Percentiles rank a stretch among this genome's conserved stretches.
Conservation (phyloP, 2,329 filamentous ascomycete genomes). For the Mycosphaerella sp. region DNA sequence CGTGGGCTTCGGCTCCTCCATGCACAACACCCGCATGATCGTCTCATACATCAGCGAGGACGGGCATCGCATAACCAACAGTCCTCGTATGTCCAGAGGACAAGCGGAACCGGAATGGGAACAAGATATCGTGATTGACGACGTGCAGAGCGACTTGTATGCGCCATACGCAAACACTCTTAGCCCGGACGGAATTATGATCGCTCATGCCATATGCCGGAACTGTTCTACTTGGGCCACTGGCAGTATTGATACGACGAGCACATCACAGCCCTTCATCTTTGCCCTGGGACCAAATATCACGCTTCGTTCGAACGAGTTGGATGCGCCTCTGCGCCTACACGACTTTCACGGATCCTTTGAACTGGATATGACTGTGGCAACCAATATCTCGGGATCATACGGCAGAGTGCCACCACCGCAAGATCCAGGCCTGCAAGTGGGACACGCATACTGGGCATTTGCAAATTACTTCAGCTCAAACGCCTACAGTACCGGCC, state of each 20-base stretch:
- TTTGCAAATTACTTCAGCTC: constrained; percentile 24
- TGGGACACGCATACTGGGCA: constrained; percentile 22
- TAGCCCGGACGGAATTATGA: constrained; percentile 24
- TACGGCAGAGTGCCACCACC: constrained; percentile 35
- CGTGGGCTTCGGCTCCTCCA: constrained; percentile 39
- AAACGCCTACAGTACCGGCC: constrained; percentile 25
- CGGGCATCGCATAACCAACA: constrained; percentile 34
- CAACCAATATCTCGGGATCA: constrained; percentile 29
- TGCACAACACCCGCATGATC: constrained; percentile 42
- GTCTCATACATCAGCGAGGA: constrained; percentile 38
- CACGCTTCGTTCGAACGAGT: constrained; percentile 28
- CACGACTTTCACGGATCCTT: constrained; percentile 38
- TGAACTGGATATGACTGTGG: constrained; percentile 37
- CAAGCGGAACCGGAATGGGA: constrained; percentile 35
- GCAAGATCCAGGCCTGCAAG: constrained; percentile 20
- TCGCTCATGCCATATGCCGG: constrained; percentile 35
- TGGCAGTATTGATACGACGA: constrained; percentile 34
- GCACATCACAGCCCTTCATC: constrained; percentile 35
- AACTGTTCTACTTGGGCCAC: constrained; percentile 36
- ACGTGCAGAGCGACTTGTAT: constrained; percentile 31
- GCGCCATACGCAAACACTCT: constrained; percentile 28
- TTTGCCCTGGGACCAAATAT: constrained; percentile 37
- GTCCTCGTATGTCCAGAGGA: constrained; percentile 33
- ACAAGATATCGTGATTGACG: constrained; percentile 27
- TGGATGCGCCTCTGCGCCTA: constrained; percentile 32